Conservation (phyloP, 352 stramenopile species). For the Pythium aristosporum region DNA sequence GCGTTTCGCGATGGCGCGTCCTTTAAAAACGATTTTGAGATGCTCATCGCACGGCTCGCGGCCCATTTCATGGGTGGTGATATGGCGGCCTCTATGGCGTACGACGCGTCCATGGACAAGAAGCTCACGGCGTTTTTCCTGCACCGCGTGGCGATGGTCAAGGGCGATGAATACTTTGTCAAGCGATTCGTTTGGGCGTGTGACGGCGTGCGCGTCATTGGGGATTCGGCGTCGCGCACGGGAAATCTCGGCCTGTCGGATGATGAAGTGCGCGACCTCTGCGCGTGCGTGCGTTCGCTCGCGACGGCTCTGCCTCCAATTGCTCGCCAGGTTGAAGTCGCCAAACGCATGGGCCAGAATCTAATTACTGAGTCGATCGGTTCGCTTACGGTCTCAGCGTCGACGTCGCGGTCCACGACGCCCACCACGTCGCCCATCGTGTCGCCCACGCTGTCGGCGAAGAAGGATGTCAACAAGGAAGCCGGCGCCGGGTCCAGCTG, state of each 20-base stretch:
- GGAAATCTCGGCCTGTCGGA: not conserved
- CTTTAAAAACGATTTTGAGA: constrained; percentile 9
- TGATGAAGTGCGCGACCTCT: constrained; percentile 12
- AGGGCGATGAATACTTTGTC: constrained; percentile 1
- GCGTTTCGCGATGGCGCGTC: constrained; percentile 1
- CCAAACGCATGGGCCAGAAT: not conserved
- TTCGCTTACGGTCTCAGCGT: constrained; percentile 1
- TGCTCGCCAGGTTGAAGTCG: constrained; percentile 2
- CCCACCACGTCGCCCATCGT: constrained; percentile 7
- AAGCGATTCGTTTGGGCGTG: constrained; percentile 15
- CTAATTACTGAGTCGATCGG: not conserved
- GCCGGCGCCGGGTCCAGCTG: not conserved
- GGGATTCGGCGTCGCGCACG: not conserved
- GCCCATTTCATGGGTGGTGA: constrained; percentile 9
- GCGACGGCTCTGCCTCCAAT: not conserved
- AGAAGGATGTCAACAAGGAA: constrained; percentile 1
- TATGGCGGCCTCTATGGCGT: not conserved
- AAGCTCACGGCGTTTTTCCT: not conserved
- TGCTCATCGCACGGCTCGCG: not conserved
- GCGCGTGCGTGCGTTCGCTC: constrained; percentile 8
- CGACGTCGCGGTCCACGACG: constrained; percentile 9
- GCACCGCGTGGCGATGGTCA: not conserved
- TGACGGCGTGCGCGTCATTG: constrained; percentile 7
- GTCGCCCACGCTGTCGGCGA: constrained; percentile 5
- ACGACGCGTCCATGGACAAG: not conserved